These are phyloP conservation scores for Fragosphaeria purpurea DNA, from an alignment of 2,329 filamentous ascomycete genomes.

Conservation along the genomic window DNA sequence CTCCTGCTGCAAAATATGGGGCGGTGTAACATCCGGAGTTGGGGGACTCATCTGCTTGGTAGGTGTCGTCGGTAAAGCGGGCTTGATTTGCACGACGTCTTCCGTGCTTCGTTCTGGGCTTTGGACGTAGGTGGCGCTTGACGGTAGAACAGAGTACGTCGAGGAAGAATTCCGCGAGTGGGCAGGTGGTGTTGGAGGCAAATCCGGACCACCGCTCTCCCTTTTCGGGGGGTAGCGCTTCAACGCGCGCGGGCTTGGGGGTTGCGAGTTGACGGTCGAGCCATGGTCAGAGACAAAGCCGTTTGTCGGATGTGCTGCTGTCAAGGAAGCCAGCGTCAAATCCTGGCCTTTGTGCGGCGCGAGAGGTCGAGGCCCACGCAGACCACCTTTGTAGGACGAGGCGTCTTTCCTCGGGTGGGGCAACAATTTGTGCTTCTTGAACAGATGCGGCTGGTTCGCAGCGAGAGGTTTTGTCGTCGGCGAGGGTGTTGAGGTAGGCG, in stretches of 20 bases:
- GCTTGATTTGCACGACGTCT: constrained; percentile 25
- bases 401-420: constrained; percentile 25
- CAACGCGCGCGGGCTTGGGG: constrained; percentile 28
- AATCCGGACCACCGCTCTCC: constrained; percentile 35
- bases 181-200: constrained; percentile 54
- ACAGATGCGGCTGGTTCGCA: constrained; percentile 12
- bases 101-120: constrained; percentile 29
- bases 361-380: constrained; percentile 5
- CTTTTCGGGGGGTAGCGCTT: constrained; percentile 30
- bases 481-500: neutral
- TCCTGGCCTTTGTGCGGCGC: constrained; percentile 12
- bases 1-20: constrained; percentile 31
- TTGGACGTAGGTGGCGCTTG: constrained; percentile 30
- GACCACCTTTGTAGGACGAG: constrained; percentile 8
- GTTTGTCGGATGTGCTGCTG: constrained; percentile 15
- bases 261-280: constrained; percentile 20
- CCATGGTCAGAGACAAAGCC: constrained; percentile 14
- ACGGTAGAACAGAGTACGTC: constrained; percentile 33
- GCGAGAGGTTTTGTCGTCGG: neutral
- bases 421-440: constrained; percentile 29
- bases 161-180: constrained; percentile 49
- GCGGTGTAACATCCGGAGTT: constrained; percentile 67
- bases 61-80: constrained; percentile 43
- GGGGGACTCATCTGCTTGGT: constrained; percentile 58
- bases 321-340: constrained; percentile 8